Conservation (phyloP, 2,329 filamentous ascomycete species). For the Ophiocordyceps polyrhachis-furcata region DNA sequence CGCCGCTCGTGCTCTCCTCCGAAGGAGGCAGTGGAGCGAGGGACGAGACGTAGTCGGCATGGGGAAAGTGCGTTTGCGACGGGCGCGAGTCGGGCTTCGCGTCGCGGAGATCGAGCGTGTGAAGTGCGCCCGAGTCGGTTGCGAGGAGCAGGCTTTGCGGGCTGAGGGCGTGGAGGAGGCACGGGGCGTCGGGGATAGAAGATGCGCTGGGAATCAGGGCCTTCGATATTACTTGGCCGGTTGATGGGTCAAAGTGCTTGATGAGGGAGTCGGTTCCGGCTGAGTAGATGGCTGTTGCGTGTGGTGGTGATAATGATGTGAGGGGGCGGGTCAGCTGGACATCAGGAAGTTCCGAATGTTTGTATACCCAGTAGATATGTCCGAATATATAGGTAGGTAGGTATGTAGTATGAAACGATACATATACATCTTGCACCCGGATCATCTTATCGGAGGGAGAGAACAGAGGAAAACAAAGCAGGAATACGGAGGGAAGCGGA, state of each 20-base stretch:
- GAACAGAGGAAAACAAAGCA: neutral
- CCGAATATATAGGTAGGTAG: neutral
- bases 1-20: constrained; percentile 61
- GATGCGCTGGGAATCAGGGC: constrained; percentile 49
- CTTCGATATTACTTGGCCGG: constrained; percentile 60
- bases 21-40: constrained; percentile 68
- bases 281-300: constrained; percentile 35
- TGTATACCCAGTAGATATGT: neutral
- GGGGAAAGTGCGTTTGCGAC: constrained; percentile 65
- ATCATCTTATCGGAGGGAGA: too few relatives aligned
- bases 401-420: too few relatives aligned
- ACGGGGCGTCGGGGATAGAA: constrained; percentile 48
- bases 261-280: constrained; percentile 41
- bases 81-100: constrained; percentile 41
- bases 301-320: too few relatives aligned
- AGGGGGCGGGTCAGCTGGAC: neutral
- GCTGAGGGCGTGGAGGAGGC: constrained; percentile 65
- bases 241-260: constrained; percentile 36
- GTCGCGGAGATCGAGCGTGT: constrained; percentile 69
- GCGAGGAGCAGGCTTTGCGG: constrained; percentile 77
- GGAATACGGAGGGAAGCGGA: neutral
- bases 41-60: constrained; percentile 84
- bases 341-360: neutral
- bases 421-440: too few relatives aligned
- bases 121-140: constrained; percentile 76